These are phyloP conservation scores for Carex parvula DNA, from an alignment of 176 grass and related monocot species.

Conservation along the genomic window DNA sequence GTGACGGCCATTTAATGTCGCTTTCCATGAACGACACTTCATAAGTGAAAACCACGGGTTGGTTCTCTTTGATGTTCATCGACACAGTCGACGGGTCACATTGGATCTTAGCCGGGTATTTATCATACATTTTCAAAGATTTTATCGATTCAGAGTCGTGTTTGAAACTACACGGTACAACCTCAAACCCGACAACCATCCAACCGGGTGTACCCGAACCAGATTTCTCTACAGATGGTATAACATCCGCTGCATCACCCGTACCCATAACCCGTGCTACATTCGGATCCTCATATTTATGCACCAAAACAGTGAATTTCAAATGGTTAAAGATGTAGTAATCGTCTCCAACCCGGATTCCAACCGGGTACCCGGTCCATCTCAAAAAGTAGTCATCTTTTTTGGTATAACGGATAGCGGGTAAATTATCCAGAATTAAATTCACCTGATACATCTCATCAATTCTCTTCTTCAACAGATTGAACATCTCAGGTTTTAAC, in stretches of 20 bases:
- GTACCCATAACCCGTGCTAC: slow-evolving; percentile 41
- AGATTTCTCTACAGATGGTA: slow-evolving; percentile 22
- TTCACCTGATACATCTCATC: slow-evolving; percentile 53
- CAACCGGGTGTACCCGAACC: slow-evolving; percentile 10
- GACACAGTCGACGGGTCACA: slow-evolving; percentile 37
- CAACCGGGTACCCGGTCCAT: slow-evolving; percentile 43
- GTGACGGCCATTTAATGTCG: slow-evolving; percentile 45
- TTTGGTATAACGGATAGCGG: slow-evolving; percentile 37
- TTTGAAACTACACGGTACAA: slow-evolving; percentile 37
- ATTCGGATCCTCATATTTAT: slow-evolving; percentile 45
- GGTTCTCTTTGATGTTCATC: slow-evolving; percentile 39
- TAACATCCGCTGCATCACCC: slow-evolving; percentile 33
- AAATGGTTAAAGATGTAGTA: slow-evolving; percentile 48
- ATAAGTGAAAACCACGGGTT: slow-evolving; percentile 39
- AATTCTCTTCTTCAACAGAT: slow-evolving; percentile 38
- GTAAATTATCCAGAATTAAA: slow-evolving; percentile 43
- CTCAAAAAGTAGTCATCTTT: slow-evolving; percentile 36
- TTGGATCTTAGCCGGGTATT: slow-evolving; percentile 39
- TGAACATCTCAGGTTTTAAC: slow-evolving; percentile 1
- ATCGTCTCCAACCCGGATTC: not conserved
- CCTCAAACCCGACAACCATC: slow-evolving; percentile 50
- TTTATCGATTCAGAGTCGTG: slow-evolving; percentile 31
- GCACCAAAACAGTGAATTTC: slow-evolving; percentile 44
- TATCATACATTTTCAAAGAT: slow-evolving; percentile 38
- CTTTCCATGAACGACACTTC: slow-evolving; percentile 49